Base-by-base conservation (phyloP, 345 rosid genomes). In the Citrus unshiu region DNA sequence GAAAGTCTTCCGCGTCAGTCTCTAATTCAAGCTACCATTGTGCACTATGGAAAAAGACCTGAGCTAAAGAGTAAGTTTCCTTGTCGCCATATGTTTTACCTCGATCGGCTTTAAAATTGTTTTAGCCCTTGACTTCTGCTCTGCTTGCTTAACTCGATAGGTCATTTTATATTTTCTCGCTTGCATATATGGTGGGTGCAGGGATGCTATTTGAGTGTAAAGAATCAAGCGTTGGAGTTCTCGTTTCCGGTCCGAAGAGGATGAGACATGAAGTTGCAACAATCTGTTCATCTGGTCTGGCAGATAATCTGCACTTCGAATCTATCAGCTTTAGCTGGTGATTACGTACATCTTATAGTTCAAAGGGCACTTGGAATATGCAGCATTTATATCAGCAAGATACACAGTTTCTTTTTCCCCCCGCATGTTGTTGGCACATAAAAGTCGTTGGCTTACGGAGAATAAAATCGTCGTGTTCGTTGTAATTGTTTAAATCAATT, bases 301-400 rank as follows among this genome's bases (percentile, higher is more conserved):
- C 87, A 27, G 81, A 83, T 22, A 89, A 89, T 84, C 75, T 92
- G 81, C 90, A 88, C 32, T 93, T 88, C 59, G 92, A 95, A 84
- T 91, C 92, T 30, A 89, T 93, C 78, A 89, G 95, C 86, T 93
- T 95, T 30, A 89, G 86, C 84, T 92, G 98, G 94, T 90, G 91
- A 92, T 72, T 54, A 25, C 22, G 32, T 25, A 13, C 56, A 22
- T 10, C 13, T 46, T 59, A 27, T 1, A 8, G 32, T 40, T 19
- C 16, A 5, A 19, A 24, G 1, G 24, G 27, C 14, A 9, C 7
- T 19, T 19, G 19, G 68, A 74, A 43, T 27, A 7, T 13, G 40
- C 69, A 61, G 39, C 58, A 18, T 40, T 35, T 24, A 61, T 27
- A 22, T 29, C 24, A 16, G 6, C 9, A 40, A 29, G 12, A 66